Evolutionary conservation across 805 yeast genomes (phyloP), one percentile per base, ranked within the genome.

Genomic region (Zygotorulaspora danielsina): DNA sequence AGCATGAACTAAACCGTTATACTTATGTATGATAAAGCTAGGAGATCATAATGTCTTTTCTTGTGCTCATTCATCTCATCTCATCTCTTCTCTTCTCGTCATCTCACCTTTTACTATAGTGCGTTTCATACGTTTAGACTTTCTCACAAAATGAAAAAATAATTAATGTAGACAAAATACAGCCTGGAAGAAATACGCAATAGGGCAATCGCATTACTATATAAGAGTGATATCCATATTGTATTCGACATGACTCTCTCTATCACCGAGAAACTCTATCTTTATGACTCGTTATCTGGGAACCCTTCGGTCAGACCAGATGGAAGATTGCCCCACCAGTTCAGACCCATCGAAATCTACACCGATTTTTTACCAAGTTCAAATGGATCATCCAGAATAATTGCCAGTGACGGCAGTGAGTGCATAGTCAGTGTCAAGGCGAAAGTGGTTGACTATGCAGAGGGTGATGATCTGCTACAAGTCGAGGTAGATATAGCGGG

Each of bases 391-490:
- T 83, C 97, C 0, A 74, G 95, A 65, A 76, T 90, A 13, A 73
- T 88, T 48, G 74, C 87, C 22, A 73, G 84, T 34, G 97, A 90
- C 61, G 97, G 98, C 16, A 78, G 87, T 45, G 97, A 93, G 63
- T 87, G 96, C 53, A 81, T 93, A 22, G 90, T 87, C 4, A 93
- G 97, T 55, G 74, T 90, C 34, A 93, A 93, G 63, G 77, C 89
- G 9, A 83, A 84, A 53, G 96, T 89, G 3, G 84, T 85, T 11
- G 71, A 67, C 34, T 65, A 63, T 41, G 50, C 63, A 5, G 63
- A 46, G 43, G 71, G 73, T 12, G 51, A 68, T 0, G 77, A 74
- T 13, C 64, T 86, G 25, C 66, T 89, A 7, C 78, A 79, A 32
- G 79, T 88, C 19, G 95, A 85, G 39, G 78, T 90, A 11, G 95